These are phyloP conservation scores for Shiraia sp. DNA, from an alignment of 2,329 filamentous ascomycete species.

Conservation along the genomic window DNA sequence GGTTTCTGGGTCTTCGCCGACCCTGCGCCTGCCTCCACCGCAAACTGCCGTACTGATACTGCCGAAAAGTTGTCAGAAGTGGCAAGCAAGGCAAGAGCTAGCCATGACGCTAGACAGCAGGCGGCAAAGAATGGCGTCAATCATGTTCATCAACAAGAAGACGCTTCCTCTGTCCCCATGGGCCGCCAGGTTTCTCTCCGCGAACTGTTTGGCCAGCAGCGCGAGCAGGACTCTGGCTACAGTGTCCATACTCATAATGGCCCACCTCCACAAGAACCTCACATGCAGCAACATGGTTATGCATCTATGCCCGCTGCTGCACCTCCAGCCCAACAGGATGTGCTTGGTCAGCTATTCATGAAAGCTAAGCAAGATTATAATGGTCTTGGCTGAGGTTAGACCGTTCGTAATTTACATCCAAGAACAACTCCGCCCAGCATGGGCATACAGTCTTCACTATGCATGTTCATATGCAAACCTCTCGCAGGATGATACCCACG, in stretches of 20 bases:
- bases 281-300: conserved; percentile 17
- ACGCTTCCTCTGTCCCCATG: conserved; percentile 49
- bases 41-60: conserved; percentile 55
- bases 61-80: conserved; percentile 60
- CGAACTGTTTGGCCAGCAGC: conserved; percentile 60
- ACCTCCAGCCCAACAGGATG: conserved; percentile 23
- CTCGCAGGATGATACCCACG: no score
- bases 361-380: conserved; percentile 43
- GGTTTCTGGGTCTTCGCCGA: conserved; percentile 70
- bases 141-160: conserved; percentile 34
- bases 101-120: conserved; percentile 47
- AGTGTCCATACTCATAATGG: conserved; percentile 53
- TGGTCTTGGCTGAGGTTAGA: conserved; percentile 26
- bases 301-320: conserved; percentile 19
- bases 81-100: conserved; percentile 56
- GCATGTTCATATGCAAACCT: not conserved
- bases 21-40: conserved; percentile 58
- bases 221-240: conserved; percentile 56
- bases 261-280: conserved; percentile 9
- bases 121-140: conserved; percentile 23
- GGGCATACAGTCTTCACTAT: not conserved
- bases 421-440: no score
- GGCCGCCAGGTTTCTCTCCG: conserved; percentile 58
- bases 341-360: conserved; percentile 41
- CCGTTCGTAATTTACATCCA: not conserved